Percentiles rank a stretch among this genome's conserved stretches.
Conservation (phyloP, 352 stramenopile genomes). For the Pseudoperonospora humuli region DNA sequence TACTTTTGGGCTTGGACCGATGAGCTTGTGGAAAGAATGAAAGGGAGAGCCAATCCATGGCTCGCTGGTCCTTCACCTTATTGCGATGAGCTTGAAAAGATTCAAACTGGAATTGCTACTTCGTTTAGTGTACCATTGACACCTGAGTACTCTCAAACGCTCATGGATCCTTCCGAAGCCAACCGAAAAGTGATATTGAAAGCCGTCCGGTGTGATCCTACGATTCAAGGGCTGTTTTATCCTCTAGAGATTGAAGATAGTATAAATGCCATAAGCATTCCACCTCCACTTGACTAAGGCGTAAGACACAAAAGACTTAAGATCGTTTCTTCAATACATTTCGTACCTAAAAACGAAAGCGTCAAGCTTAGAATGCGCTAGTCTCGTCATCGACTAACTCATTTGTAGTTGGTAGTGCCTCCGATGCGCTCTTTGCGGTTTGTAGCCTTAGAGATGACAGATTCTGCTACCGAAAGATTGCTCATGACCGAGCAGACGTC, state of each 20-base stretch:
- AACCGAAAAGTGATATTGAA: not conserved
- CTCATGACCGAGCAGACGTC: constrained; percentile 60
- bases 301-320: too few species aligned
- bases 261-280: constrained; percentile 13
- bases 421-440: constrained; percentile 47
- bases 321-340: too few species aligned
- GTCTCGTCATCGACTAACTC: too few species aligned
- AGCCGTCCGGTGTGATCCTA: constrained; percentile 4
- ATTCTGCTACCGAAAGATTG: constrained; percentile 54
- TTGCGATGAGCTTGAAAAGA: constrained; percentile 9
- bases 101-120: constrained; percentile 6
- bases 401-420: constrained; percentile 44
- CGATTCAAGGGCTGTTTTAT: constrained; percentile 4
- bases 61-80: constrained; percentile 7
- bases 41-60: constrained; percentile 1
- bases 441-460: constrained; percentile 67
- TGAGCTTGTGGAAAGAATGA: constrained; percentile 3
- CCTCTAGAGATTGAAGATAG: constrained; percentile 9
- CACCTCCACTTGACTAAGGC: too few species aligned
- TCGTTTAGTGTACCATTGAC: constrained; percentile 2
- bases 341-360: too few species aligned
- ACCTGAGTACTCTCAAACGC: constrained; percentile 6
- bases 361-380: too few species aligned
- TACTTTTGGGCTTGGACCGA: constrained; percentile 13
- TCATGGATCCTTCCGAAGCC: constrained; percentile 12